phyloP scores from a whole-genome alignment of 345 rosid genomes.

The Gossypium mustelinum region DNA sequence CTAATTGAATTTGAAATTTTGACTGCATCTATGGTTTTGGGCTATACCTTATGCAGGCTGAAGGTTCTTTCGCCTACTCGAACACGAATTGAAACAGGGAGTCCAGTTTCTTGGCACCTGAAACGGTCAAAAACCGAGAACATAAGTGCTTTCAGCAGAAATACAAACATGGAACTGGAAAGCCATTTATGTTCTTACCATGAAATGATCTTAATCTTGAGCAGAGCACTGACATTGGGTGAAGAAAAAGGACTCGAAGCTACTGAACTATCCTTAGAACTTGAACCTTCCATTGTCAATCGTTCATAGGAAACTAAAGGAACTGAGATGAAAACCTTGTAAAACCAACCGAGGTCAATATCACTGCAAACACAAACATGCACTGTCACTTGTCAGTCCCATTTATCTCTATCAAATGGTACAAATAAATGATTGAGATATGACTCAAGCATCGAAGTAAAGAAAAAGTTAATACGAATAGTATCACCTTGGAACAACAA shows the following conservation, averaged over 20 bases:
- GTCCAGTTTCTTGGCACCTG: slow-evolving; percentile 66
- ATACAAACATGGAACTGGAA: not conserved
- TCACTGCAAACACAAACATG: slow-evolving; percentile 14
- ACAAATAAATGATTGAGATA: slow-evolving; percentile 29
- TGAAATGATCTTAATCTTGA: slow-evolving; percentile 52
- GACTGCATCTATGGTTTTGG: not conserved
- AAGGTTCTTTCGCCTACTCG: slow-evolving; percentile 42
- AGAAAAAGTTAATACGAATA: not conserved
- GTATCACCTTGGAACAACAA: too few relatives aligned
- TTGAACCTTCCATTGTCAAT: slow-evolving; percentile 38
- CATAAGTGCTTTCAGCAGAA: not conserved
- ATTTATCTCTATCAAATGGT: slow-evolving; percentile 5
- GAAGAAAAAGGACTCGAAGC: slow-evolving; percentile 59
- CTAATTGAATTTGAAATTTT: not conserved
- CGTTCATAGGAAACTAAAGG: not conserved
- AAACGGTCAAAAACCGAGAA: slow-evolving; percentile 6
- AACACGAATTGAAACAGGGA: slow-evolving; percentile 48
- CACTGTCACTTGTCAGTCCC: not conserved
- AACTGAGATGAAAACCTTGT: not conserved
- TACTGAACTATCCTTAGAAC: slow-evolving; percentile 47
- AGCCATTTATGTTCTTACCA: slow-evolving; percentile 26
- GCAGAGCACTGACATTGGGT: slow-evolving; percentile 43
- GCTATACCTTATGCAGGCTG: slow-evolving; percentile 55
- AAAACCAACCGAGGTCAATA: slow-evolving; percentile 5
- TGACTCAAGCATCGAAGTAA: slow-evolving; percentile 24